Conservation (phyloP, 2,329 filamentous ascomycete species). For the Ceratocystis destructans region DNA sequence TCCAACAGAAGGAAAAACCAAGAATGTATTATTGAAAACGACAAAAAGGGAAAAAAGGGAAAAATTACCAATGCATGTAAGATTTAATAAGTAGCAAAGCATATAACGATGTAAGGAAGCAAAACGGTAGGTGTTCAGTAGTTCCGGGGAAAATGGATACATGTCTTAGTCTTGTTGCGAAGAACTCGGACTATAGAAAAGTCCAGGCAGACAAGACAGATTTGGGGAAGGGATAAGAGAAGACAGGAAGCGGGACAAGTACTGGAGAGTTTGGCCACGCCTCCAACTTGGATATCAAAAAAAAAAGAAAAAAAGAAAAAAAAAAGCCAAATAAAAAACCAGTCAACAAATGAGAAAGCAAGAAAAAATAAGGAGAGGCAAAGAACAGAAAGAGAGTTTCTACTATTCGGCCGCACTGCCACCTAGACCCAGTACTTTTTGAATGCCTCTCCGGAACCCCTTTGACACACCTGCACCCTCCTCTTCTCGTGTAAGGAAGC, state of each 20-base stretch:
- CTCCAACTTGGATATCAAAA: conserved; percentile 10
- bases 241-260: neutral
- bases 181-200: neutral
- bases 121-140: neutral
- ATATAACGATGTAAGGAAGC: neutral
- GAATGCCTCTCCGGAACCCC: conserved; percentile 33
- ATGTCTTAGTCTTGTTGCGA: neutral
- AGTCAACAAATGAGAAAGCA: neutral
- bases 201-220: neutral
- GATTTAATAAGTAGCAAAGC: neutral
- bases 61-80: neutral
- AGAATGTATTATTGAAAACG: neutral
- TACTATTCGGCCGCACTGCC: conserved; percentile 7
- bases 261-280: neutral
- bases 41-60: neutral
- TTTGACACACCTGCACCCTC: conserved; percentile 20
- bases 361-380: neutral
- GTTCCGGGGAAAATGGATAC: neutral
- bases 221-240: neutral
- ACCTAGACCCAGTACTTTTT: conserved; percentile 26
- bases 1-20: neutral
- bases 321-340: neutral
- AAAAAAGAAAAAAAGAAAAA: conserved; percentile 5
- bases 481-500: conserved; percentile 32
- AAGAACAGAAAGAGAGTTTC: neutral